Evolutionary conservation across 108 stramenopile genomes (phyloP).

Genomic region (Parietichytrium sp.): DNA sequence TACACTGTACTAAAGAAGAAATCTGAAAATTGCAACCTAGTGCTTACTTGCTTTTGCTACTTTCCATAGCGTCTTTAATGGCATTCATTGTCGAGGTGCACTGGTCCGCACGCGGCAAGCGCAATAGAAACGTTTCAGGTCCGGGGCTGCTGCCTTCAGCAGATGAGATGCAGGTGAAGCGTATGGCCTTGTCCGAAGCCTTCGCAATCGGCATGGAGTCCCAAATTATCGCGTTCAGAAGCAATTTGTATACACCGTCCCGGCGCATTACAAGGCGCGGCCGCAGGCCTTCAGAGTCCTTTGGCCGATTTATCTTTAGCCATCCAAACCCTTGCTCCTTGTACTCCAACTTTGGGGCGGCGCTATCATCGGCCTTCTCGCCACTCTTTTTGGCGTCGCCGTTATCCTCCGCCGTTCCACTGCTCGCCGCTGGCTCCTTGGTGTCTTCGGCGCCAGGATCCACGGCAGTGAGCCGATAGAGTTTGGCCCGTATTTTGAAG

Average conservation of each 20-base stretch:
- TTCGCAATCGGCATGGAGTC: not conserved
- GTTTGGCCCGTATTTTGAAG: not conserved
- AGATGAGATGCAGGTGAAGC: conserved; percentile 17
- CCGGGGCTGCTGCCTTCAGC: not conserved
- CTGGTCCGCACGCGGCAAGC: not conserved
- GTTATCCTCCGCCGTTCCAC: too few species aligned
- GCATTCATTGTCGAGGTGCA: too few species aligned
- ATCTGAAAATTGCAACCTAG: too few species aligned
- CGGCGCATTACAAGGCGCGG: conserved; percentile 31
- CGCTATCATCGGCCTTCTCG: too few species aligned
- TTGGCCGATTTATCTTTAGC: not conserved
- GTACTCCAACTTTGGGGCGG: not conserved
- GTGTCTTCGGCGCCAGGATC: not conserved
- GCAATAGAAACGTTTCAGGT: not conserved
- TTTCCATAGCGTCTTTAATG: too few species aligned
- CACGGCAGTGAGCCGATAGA: not conserved
- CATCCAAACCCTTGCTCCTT: not conserved
- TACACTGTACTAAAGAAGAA: too few species aligned
- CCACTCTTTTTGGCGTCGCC: too few species aligned
- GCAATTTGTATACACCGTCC: not conserved
- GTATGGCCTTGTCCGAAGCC: not conserved
- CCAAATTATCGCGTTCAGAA: conserved; percentile 35
- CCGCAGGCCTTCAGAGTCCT: not conserved
- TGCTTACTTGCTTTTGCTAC: too few species aligned
- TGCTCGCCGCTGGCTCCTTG: not conserved